A percentile compares a stretch with the other conserved stretches of the same genome.
These are phyloP conservation scores for Zasmidium cellare DNA, from an alignment of 2,329 filamentous ascomycete genomes.

Conservation along the genomic window DNA sequence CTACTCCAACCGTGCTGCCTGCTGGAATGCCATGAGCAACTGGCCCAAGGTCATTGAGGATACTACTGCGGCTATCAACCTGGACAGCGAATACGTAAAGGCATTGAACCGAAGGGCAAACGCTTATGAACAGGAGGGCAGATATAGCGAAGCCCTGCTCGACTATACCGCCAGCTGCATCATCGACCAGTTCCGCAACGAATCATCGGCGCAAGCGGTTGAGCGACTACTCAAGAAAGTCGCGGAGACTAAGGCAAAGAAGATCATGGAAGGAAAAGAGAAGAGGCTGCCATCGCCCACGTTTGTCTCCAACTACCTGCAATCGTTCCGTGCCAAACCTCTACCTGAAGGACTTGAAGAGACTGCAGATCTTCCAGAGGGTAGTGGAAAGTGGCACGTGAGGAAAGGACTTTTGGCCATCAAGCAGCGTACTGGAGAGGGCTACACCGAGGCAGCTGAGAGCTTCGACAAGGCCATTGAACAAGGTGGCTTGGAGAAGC, in stretches of 20 bases:
- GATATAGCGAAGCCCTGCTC: constrained; percentile 89
- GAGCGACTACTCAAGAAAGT: constrained; percentile 96
- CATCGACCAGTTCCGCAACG: constrained; percentile 95
- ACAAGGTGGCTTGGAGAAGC: constrained; percentile 73
- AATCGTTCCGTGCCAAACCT: constrained; percentile 88
- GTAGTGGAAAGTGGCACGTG: constrained; percentile 80
- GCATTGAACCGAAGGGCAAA: constrained; percentile 94
- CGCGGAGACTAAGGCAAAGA: constrained; percentile 89
- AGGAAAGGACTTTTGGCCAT: constrained; percentile 80
- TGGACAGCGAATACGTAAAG: constrained; percentile 96
- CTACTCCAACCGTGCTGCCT: constrained; percentile 97
- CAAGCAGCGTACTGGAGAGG: constrained; percentile 82
- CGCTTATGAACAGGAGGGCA: constrained; percentile 89
- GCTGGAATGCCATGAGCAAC: constrained; percentile 87
- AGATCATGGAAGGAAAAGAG: constrained; percentile 75
- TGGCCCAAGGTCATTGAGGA: constrained; percentile 98
- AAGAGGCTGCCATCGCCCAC: constrained; percentile 92
- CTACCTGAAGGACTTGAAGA: constrained; percentile 82
- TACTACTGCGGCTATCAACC: constrained; percentile 88
- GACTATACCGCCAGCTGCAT: constrained; percentile 99
- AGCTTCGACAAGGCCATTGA: constrained; percentile 89
- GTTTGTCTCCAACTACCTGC: constrained; percentile 97
- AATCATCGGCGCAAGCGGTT: constrained; percentile 82
- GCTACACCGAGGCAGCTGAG: constrained; percentile 82
- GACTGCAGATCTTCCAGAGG: constrained; percentile 71